phyloP scores from a whole-genome alignment of 1,284 basidiomycete genomes.

The Neonothopanus nambi region DNA sequence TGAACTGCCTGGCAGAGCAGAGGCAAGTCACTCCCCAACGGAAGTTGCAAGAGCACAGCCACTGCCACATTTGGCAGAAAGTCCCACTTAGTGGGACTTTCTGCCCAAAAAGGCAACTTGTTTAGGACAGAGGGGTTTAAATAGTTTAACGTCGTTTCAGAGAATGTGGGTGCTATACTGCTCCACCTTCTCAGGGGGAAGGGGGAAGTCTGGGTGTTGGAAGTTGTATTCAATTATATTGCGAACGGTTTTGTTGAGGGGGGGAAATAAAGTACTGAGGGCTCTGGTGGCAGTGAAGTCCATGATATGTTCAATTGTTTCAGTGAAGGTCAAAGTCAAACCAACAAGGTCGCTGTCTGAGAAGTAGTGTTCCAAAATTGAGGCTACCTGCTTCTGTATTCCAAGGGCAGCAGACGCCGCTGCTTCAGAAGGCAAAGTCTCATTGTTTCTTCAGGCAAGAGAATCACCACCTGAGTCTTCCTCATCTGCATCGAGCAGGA shows the following conservation, averaged over 20 bases:
- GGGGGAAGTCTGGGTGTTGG: constrained; percentile 94
- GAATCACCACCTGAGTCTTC: constrained; percentile 77
- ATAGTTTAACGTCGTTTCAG: no score
- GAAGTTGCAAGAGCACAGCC: constrained; percentile 84
- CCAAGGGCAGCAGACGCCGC: constrained; percentile 62
- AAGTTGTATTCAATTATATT: constrained; percentile 95
- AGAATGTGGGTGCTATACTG: constrained; percentile 92
- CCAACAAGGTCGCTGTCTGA: constrained; percentile 80
- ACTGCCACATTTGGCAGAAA: constrained; percentile 90
- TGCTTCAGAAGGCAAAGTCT: constrained; percentile 45
- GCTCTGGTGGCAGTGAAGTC: constrained; percentile 94
- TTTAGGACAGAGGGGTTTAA: no score
- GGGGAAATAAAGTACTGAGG: constrained; percentile 93
- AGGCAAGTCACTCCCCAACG: constrained; percentile 91
- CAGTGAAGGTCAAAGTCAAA: constrained; percentile 78
- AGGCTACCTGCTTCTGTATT: constrained; percentile 83
- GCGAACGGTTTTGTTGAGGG: constrained; percentile 94
- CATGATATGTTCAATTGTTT: constrained; percentile 95
- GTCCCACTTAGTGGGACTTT: no score
- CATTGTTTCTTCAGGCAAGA: constrained; percentile 58
- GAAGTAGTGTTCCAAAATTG: constrained; percentile 83
- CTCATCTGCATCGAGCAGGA: constrained; percentile 89
- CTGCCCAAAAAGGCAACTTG: no score
- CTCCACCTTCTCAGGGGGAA: constrained; percentile 81
- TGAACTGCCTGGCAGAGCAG: constrained; percentile 73